Conservation (phyloP, 352 stramenopile genomes). For the Phytophthora ohioensis region DNA sequence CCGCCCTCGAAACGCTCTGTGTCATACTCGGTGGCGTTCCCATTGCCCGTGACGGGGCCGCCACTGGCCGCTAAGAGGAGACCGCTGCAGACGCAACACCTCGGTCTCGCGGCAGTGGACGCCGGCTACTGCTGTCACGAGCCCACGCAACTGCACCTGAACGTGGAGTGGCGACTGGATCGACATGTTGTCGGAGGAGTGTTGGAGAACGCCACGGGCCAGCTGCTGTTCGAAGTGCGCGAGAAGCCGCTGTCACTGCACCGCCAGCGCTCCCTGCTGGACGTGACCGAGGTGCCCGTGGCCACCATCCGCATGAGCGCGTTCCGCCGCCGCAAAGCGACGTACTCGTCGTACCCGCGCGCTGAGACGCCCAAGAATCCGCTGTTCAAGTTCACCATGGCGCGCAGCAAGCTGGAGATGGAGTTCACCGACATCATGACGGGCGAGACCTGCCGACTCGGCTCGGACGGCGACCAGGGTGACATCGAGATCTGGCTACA, state of each 20-base stretch:
- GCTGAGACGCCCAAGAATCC: slow-evolving; percentile 34
- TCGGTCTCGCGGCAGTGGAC: slow-evolving; percentile 44
- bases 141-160: slow-evolving; percentile 41
- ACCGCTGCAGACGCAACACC: slow-evolving; percentile 39
- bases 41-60: slow-evolving; percentile 8
- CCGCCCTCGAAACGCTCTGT: slow-evolving; percentile 12
- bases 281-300: slow-evolving; percentile 37
- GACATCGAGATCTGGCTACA: slow-evolving; percentile 54
- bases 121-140: slow-evolving; percentile 49
- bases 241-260: slow-evolving; percentile 48
- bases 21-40: slow-evolving; percentile 22
- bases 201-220: slow-evolving; percentile 45
- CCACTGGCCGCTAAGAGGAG: slow-evolving; percentile 27
- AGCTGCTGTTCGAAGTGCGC: slow-evolving; percentile 37
- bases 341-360: slow-evolving; percentile 38
- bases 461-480: slow-evolving; percentile 27
- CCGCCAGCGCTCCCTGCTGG: slow-evolving; percentile 42
- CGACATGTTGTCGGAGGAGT: slow-evolving; percentile 32
- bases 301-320: slow-evolving; percentile 47
- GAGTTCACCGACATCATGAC: slow-evolving; percentile 51
- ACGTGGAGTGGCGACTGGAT: slow-evolving; percentile 38
- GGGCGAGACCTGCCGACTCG: slow-evolving; percentile 38
- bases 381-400: slow-evolving; percentile 41
- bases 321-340: slow-evolving; percentile 38
- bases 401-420: slow-evolving; percentile 38